phyloP scores from a whole-genome alignment of 2,329 filamentous ascomycete species.

The Xylariaceae sp. region DNA sequence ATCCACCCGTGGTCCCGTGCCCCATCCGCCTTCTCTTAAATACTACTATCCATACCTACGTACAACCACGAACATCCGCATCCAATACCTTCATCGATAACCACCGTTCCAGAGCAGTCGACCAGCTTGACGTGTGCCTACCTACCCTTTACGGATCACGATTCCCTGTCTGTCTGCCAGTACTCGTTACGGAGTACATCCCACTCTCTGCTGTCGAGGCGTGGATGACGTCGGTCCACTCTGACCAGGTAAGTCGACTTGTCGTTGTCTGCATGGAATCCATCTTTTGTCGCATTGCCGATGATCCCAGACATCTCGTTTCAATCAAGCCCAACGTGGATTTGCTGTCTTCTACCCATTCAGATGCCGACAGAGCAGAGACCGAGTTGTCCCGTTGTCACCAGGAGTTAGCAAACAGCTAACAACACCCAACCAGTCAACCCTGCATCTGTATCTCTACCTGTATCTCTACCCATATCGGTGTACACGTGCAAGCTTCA shows the following conservation, averaged over 20 bases:
- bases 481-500: not conserved
- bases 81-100: conserved; percentile 1
- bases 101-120: not conserved
- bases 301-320: not conserved
- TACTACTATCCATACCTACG: not conserved
- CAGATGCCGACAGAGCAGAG: not conserved
- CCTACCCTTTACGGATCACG: not conserved
- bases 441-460: not conserved
- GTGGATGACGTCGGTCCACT: conserved; percentile 14
- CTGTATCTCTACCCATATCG: not conserved
- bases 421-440: not conserved
- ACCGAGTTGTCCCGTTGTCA: not conserved
- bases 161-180: not conserved
- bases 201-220: not conserved
- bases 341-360: not conserved
- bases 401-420: not conserved
- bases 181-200: not conserved
- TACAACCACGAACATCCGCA: not conserved
- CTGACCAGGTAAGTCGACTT: conserved; percentile 6
- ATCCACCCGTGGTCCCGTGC: conserved; percentile 1
- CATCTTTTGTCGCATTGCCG: conserved; percentile 2
- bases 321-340: not conserved
- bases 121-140: not conserved
- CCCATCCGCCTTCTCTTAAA: conserved; percentile 2
- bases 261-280: not conserved